Base-by-base conservation (phyloP, 768 basidiomycete genomes). In the Porphyrellus cyaneotinctus region DNA sequence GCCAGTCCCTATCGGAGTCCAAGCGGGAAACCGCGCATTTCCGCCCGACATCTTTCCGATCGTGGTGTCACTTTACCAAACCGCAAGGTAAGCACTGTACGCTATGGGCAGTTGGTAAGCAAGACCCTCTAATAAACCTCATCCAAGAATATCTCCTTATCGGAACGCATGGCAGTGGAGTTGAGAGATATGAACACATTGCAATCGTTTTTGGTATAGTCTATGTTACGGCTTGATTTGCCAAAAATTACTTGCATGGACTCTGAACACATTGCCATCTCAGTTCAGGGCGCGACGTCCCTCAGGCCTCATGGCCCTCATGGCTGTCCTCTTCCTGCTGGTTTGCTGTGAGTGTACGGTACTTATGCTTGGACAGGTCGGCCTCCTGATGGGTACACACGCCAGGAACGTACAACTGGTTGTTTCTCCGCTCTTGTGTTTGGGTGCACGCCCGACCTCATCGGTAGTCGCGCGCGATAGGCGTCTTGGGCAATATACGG, bases 71-170 rank as follows among this genome's bases (percentile, higher is more conserved):
- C 37, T 31, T 26, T 18, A 41, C 36, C 20, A 18, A 45, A 41
- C 18, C 28, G 28, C 50, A 37, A 36, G 20, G 22, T 22, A 9
- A 32, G 28, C 6, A 22, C 36, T 9, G 6, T 17, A 24, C n/a
- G 5, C 24, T 10, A 22, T n/a, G n/a, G 39, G 20, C 28, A 35
- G 28, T 35, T 45, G 44, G 49, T 47, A 48, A 57, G 54, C 41
- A 32, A 17, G 17, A 30, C 43, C 56, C n/a, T 22, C 24, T 24
- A 26, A 51, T 26, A 37, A 39, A 41, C 47, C 23, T 30, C 28
- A 42, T 43, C 57, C 58, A 60, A 57, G 58, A 63, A 62, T 62
- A 63, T 49, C 60, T 30, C 36, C 41, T 63, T 60, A 60, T 63
- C 61, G 32, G 37, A n/a, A 13, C 54, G 39, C 58, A 47, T 45